Base-by-base conservation (phyloP, 2,329 filamentous ascomycete species). In the Ascosphaera apis region DNA sequence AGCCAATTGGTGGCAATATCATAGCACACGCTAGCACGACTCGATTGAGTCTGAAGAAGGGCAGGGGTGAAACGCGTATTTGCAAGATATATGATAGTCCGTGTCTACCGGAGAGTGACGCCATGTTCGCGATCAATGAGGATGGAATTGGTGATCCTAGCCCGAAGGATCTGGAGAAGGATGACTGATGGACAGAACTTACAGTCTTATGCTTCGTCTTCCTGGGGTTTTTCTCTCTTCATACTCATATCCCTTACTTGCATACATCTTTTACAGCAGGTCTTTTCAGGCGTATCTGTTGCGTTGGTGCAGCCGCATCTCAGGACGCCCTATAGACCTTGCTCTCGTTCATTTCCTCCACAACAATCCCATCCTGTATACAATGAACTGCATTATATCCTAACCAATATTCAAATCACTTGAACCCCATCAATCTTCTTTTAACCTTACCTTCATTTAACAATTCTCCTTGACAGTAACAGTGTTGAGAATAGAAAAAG, bases 11-110 rank as follows among this genome's bases (percentile, higher is more conserved):
- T 45, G 88, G 88, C 43, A 95, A 98, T 56, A 98, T 98, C 45
- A 95, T 98, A 52, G 88, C 91, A 2, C 88, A 98, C 54, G 84
- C 88, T 36, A 92, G 82, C 50, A 98, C 88, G 1, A 98, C 88
- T 2, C 69, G 88, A 49, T 67, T 98, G 47, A 93, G 83, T 49
- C 56, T 98, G 52, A 93, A 92, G 63, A 98, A 98, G 57, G 91
- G 88, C 1, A 69, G 88, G 37, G 88, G 70, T 19, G 88, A 98
- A 64, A 98, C 88, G 15, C 72, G 88, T 61, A 81, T 98, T 45
- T 92, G 88, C 61, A 98, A 95, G 65, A 98, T 98, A 42, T 98
- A 98, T 53, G 91, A 98, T 58, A 95, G 84, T 47, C 88, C 88
- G 2, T 98, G 88, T 56, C 61, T 98, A 43, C 88, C 88, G 0